phyloP scores from a whole-genome alignment of 75 land plant genomes.

The Pinus albicaulis region DNA sequence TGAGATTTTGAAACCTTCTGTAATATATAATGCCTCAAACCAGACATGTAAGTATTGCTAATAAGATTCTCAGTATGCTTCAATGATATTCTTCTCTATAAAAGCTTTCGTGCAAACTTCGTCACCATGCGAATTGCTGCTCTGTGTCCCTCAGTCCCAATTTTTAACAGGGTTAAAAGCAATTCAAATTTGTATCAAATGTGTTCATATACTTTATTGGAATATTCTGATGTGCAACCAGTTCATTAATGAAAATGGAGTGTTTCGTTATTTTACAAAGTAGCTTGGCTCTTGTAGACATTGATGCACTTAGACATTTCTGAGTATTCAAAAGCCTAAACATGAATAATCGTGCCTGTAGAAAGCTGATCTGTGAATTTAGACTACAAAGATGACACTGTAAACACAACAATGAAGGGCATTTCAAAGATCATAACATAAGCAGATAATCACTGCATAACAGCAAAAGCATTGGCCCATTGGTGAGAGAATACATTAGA shows the following conservation, averaged over 20 bases:
- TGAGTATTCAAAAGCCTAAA: background rate
- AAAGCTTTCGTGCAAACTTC: background rate
- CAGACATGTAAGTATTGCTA: background rate
- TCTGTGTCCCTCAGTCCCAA: too few species aligned
- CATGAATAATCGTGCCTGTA: background rate
- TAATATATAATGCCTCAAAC: background rate
- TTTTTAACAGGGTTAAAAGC: too few species aligned
- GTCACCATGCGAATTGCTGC: too few species aligned
- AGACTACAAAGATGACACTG: background rate
- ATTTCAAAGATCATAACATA: background rate
- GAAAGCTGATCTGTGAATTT: background rate
- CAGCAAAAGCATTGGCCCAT: background rate
- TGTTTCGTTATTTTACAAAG: background rate
- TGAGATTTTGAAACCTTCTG: background rate
- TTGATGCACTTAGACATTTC: background rate
- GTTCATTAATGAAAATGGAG: background rate
- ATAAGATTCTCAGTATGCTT: background rate
- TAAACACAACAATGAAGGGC: background rate
- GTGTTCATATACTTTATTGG: background rate
- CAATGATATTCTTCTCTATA: background rate
- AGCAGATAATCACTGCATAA: background rate
- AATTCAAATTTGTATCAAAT: too few species aligned
- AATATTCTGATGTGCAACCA: background rate
- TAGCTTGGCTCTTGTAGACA: background rate
- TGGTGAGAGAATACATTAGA: background rate